A percentile compares a stretch with the other conserved stretches of the same genome.
These are phyloP conservation scores for Aegilops bicornis DNA, from an alignment of 176 grass and related monocot species.

Conservation along the genomic window DNA sequence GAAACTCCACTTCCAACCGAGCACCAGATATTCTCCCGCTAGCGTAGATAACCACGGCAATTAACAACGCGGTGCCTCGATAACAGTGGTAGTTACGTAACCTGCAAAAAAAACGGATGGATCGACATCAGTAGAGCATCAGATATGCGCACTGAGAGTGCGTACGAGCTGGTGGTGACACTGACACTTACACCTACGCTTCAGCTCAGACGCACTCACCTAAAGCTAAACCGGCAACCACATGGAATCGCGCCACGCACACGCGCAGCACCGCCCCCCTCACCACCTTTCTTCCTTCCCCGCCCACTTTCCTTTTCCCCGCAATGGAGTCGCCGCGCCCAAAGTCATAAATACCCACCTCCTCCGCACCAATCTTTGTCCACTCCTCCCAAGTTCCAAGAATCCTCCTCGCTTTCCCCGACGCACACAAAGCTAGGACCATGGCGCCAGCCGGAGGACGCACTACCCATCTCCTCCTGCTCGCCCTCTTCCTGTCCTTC, in stretches of 20 bases:
- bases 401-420: neutral
- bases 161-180: neutral
- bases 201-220: constrained; percentile 5
- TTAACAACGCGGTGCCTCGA: neutral
- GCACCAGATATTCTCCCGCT: too few relatives aligned
- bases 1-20: too few relatives aligned
- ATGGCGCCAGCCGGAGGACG: constrained; percentile 5
- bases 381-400: neutral
- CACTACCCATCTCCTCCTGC: neutral
- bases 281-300: neutral
- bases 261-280: neutral
- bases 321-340: neutral
- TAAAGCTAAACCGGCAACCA: neutral
- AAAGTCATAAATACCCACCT: neutral
- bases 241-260: constrained; percentile 5
- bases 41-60: neutral
- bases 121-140: neutral
- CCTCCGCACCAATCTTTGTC: neutral
- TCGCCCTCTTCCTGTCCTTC: neutral
- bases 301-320: neutral
- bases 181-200: neutral
- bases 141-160: neutral
- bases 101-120: neutral
- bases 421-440: neutral
- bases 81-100: neutral